A percentile compares a stretch with the other conserved stretches of the same genome.
phyloP scores from a whole-genome alignment of 208 protist species.

The Strigomonas galati region DNA sequence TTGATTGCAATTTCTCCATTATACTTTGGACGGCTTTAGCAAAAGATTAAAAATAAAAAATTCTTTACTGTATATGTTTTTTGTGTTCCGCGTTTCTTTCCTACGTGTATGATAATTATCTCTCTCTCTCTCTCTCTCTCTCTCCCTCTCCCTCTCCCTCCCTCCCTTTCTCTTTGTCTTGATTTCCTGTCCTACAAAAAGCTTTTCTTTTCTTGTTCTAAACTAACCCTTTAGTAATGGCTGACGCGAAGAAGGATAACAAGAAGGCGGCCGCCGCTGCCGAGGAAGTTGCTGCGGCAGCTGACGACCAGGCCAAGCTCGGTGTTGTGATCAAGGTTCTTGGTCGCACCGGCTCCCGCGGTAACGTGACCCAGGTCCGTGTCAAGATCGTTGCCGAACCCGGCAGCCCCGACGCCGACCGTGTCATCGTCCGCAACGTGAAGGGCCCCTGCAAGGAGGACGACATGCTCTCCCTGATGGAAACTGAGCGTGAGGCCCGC shows the following conservation, averaged over 20 bases:
- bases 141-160: neutral
- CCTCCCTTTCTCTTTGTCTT: constrained; percentile 4
- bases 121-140: constrained; percentile 9
- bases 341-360: constrained; percentile 99
- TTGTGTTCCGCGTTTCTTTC: neutral
- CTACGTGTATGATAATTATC: neutral
- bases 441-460: constrained; percentile 98
- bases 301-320: constrained; percentile 85
- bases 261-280: constrained; percentile 85
- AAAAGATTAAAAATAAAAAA: constrained; percentile 1
- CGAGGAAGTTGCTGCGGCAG: constrained; percentile 74
- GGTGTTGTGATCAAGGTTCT: constrained; percentile 98
- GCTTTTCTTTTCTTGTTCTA: constrained; percentile 8
- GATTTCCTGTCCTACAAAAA: constrained; percentile 5
- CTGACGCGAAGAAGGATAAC: constrained; percentile 85
- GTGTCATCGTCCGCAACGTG: constrained; percentile 99
- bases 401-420: constrained; percentile 83
- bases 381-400: constrained; percentile 93
- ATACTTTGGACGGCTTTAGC: neutral
- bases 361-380: constrained; percentile 98
- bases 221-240: constrained; percentile 25
- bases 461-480: constrained; percentile 99
- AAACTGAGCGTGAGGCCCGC: constrained; percentile 99
- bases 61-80: neutral
- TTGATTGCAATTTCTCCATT: neutral